phyloP scores from a whole-genome alignment of 345 rosid species.

The Moricandia arvensis region DNA sequence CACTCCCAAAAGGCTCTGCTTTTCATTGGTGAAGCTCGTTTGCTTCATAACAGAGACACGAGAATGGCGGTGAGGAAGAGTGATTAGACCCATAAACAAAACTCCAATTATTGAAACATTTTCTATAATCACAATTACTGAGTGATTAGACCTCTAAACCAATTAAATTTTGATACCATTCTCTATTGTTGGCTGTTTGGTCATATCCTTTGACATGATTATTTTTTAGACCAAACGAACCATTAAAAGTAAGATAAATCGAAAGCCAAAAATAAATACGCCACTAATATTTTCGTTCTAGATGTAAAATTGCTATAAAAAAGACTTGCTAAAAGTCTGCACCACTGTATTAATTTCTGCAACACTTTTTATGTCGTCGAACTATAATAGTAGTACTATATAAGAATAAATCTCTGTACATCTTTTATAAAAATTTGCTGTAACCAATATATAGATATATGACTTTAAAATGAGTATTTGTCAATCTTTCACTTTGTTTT shows the following conservation, averaged over 20 bases:
- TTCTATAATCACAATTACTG: background rate
- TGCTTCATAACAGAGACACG: background rate
- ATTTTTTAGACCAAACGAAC: background rate
- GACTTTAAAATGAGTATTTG: background rate
- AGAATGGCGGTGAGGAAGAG: background rate
- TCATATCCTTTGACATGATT: background rate
- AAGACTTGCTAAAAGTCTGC: background rate
- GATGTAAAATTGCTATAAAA: background rate
- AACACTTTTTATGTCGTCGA: background rate
- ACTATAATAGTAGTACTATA: background rate
- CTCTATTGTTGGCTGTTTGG: background rate
- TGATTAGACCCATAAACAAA: background rate
- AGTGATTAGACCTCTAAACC: background rate
- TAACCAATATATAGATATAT: background rate
- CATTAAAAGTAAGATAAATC: background rate
- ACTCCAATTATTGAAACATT: background rate
- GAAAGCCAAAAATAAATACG: background rate
- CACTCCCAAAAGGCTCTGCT: too few species aligned
- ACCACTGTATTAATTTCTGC: background rate
- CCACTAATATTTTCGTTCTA: background rate
- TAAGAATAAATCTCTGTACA: background rate
- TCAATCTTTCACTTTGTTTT: background rate
- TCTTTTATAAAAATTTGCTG: background rate
- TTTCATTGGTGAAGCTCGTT: too few species aligned
- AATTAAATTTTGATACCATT: background rate